phyloP scores from a whole-genome alignment of 2,329 filamentous ascomycete genomes.

The Colletotrichum truncatum region DNA sequence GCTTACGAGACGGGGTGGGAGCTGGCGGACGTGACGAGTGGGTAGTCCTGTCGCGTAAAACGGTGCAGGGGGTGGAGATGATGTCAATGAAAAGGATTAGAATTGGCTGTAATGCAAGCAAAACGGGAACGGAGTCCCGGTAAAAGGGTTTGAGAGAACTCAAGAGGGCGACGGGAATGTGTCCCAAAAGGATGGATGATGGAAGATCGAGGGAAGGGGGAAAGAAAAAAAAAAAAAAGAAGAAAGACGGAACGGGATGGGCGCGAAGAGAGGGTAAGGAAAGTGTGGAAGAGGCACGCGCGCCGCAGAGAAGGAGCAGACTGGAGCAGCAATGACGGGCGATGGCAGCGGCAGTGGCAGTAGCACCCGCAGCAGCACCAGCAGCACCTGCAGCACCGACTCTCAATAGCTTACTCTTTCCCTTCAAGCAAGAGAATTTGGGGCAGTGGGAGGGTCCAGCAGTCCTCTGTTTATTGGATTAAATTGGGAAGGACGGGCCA shows the following conservation, averaged over 20 bases:
- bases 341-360: background rate
- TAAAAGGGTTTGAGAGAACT: conserved; percentile 2
- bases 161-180: conserved; percentile 6
- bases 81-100: conserved; percentile 18
- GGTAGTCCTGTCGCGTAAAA: conserved; percentile 20
- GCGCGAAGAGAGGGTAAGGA: conserved; percentile 1
- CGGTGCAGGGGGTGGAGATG: conserved; percentile 1
- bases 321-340: conserved; percentile 6
- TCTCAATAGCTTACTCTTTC: background rate
- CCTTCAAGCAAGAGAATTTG: conserved; percentile 1
- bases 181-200: conserved; percentile 18
- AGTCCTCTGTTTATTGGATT: conserved; percentile 26
- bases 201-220: background rate
- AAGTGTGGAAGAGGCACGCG: background rate
- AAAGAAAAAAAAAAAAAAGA: background rate
- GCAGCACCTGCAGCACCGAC: background rate
- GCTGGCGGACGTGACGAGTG: conserved; percentile 19
- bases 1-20: conserved; percentile 20
- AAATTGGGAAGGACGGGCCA: conserved; percentile 8
- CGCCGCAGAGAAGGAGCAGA: conserved; percentile 14
- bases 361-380: background rate
- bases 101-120: conserved; percentile 10
- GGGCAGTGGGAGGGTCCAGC: conserved; percentile 19
- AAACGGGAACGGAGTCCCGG: conserved; percentile 17
- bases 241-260: background rate